A percentile compares a stretch with the other conserved stretches of the same genome.
Conservation (phyloP, 2,329 filamentous ascomycete genomes). For the Neofusicoccum ribis region DNA sequence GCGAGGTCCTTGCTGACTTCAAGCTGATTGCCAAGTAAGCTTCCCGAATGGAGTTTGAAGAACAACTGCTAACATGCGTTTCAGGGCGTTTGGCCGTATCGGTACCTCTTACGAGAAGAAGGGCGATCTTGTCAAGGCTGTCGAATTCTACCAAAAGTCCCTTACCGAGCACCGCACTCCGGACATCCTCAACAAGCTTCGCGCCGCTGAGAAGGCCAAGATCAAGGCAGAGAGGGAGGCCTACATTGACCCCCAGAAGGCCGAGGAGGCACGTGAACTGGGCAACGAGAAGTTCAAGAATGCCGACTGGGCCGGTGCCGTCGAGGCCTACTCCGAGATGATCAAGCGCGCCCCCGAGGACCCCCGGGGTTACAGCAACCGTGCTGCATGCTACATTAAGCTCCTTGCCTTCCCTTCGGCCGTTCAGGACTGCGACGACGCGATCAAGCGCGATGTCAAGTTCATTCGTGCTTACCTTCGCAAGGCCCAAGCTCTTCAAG, state of each 20-base stretch:
- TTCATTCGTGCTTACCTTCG: constrained; percentile 97
- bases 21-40: constrained; percentile 90
- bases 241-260: constrained; percentile 88
- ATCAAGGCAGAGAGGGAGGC: constrained; percentile 71
- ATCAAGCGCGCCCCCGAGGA: constrained; percentile 92
- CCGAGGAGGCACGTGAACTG: constrained; percentile 90
- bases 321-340: constrained; percentile 95
- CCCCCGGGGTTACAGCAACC: constrained; percentile 93
- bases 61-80: constrained; percentile 21
- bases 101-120: constrained; percentile 91
- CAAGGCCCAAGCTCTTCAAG: constrained; percentile 92
- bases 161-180: constrained; percentile 96
- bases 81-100: constrained; percentile 82
- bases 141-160: constrained; percentile 89
- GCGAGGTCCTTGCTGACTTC: constrained; percentile 89
- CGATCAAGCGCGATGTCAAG: constrained; percentile 84
- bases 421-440: constrained; percentile 86
- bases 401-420: constrained; percentile 93
- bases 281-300: constrained; percentile 98
- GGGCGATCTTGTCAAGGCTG: constrained; percentile 74
- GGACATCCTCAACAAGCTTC: constrained; percentile 89
- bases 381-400: constrained; percentile 95
- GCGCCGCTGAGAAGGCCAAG: constrained; percentile 84
- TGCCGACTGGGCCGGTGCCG: constrained; percentile 89
- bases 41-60: neutral